These are phyloP conservation scores for Friedmanniomyces simplex DNA, from an alignment of 495 filamentous ascomycete genomes.

Conservation along the genomic window DNA sequence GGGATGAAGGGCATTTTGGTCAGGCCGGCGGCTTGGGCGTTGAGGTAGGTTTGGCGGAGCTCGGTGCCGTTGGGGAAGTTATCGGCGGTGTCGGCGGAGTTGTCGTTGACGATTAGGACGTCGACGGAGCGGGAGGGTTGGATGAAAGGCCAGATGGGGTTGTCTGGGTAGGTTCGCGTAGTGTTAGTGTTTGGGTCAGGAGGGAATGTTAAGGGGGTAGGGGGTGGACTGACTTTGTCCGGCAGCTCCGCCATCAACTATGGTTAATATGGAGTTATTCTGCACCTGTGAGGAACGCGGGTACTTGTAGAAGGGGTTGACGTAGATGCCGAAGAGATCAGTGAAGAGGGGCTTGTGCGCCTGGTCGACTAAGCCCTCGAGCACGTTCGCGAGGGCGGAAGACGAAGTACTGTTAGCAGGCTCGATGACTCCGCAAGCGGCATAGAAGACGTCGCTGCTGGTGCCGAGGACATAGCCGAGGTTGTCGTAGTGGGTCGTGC, in stretches of 20 bases:
- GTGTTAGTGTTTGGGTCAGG: not conserved
- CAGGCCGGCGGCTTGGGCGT: constrained; percentile 26
- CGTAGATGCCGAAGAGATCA: constrained; percentile 33
- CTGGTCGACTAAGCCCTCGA: constrained; percentile 20
- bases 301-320: constrained; percentile 39
- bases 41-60: constrained; percentile 32
- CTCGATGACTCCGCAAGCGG: constrained; percentile 20
- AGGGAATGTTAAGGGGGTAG: not conserved
- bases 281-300: constrained; percentile 24
- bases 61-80: constrained; percentile 38
- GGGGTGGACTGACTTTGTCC: constrained; percentile 28
- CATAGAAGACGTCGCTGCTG: constrained; percentile 33
- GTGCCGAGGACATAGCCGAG: constrained; percentile 42
- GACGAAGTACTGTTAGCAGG: constrained; percentile 12
- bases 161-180: constrained; percentile 13
- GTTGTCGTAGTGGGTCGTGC: constrained; percentile 40
- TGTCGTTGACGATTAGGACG: constrained; percentile 40
- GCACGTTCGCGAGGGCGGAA: not conserved
- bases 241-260: constrained; percentile 38
- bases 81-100: constrained; percentile 33
- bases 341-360: constrained; percentile 15
- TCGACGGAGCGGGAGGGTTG: constrained; percentile 31
- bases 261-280: constrained; percentile 26
- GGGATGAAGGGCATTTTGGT: constrained; percentile 38
- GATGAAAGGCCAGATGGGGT: constrained; percentile 39